Evolutionary conservation across 1,284 basidiomycete genomes (phyloP).

Genomic region (Rhodotorula sp.): DNA sequence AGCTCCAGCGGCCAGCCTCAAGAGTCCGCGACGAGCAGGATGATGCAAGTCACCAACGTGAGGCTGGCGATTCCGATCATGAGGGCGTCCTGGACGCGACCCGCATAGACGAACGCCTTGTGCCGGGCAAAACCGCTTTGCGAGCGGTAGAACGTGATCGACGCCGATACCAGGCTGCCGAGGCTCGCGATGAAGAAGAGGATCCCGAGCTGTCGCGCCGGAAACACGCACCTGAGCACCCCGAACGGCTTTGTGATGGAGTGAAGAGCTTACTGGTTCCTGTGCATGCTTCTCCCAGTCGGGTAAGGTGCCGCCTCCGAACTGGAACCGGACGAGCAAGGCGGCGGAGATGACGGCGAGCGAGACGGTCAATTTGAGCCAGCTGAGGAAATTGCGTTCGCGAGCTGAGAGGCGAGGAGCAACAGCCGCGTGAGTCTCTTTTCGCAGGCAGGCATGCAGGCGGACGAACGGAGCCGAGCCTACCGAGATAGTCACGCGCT

Average conservation of each 20-base stretch:
- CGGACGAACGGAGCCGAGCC: background rate
- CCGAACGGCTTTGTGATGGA: background rate
- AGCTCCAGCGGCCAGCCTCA: background rate
- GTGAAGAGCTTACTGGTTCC: conserved; percentile 16
- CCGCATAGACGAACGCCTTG: conserved; percentile 33
- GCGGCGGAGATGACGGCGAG: conserved; percentile 29
- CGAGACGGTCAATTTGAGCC: conserved; percentile 27
- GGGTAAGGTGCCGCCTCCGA: conserved; percentile 20
- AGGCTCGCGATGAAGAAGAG: conserved; percentile 35
- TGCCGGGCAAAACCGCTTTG: conserved; percentile 9
- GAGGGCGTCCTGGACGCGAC: conserved; percentile 5
- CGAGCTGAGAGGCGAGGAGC: conserved; percentile 15
- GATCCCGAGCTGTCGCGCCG: conserved; percentile 25
- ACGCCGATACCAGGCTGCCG: conserved; percentile 6
- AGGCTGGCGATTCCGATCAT: conserved; percentile 19
- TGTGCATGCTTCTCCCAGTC: conserved; percentile 16
- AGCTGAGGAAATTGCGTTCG: conserved; percentile 37
- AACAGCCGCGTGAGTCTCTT: background rate
- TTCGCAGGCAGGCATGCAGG: too few relatives aligned
- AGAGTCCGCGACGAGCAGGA: conserved; percentile 23
- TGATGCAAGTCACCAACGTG: conserved; percentile 23
- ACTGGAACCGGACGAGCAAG: conserved; percentile 31
- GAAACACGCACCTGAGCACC: background rate
- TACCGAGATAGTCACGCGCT: conserved; percentile 26
- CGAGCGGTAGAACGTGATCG: conserved; percentile 9